Conservation (phyloP, 2,329 filamentous ascomycete genomes). For the Simplicillium sp. region DNA sequence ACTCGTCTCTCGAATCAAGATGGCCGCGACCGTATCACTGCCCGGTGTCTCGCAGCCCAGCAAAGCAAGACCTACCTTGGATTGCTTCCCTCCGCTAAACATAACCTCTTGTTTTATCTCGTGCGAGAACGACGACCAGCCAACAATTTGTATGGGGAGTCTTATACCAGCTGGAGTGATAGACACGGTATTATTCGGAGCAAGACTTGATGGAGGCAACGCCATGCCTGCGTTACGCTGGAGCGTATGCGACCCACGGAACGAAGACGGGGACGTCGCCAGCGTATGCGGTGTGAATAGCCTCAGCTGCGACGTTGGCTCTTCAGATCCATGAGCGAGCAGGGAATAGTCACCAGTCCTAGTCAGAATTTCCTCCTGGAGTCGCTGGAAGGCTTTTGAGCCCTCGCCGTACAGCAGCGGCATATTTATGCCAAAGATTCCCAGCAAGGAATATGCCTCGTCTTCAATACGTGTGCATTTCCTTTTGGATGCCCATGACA, state of each 20-base stretch:
- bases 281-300: not conserved
- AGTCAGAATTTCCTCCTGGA: slow-evolving; percentile 9
- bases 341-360: not conserved
- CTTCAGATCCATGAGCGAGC: not conserved
- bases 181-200: not conserved
- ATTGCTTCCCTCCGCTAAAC: not conserved
- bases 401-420: slow-evolving; percentile 11
- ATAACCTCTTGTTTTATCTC: not conserved
- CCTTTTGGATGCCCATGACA: not conserved
- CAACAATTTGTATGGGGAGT: not conserved
- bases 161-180: not conserved
- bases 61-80: not conserved
- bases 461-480: not conserved
- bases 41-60: not conserved
- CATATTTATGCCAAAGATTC: slow-evolving; percentile 10
- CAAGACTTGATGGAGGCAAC: not conserved
- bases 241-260: not conserved
- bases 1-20: not conserved
- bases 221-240: not conserved
- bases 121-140: not conserved
- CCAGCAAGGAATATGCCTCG: slow-evolving; percentile 9
- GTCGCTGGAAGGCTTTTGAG: slow-evolving; percentile 6
- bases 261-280: not conserved
- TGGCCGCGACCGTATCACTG: not conserved
- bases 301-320: not conserved